Evolutionary conservation across 495 filamentous ascomycete species (phyloP).

Genomic region (Astrothelium macrocarpum): DNA sequence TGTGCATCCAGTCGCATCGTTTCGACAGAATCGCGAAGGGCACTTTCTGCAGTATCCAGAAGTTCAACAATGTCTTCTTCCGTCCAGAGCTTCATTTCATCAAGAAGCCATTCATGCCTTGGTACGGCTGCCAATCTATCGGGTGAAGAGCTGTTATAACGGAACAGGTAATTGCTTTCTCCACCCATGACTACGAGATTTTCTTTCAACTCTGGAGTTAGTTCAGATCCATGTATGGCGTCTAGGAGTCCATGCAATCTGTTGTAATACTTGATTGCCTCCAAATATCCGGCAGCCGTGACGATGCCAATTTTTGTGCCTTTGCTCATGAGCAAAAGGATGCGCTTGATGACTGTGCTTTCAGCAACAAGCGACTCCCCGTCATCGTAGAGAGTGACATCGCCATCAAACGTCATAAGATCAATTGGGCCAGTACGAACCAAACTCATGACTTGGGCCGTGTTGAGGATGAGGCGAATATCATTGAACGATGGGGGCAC

Average conservation of each 20-base stretch:
- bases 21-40: slow-evolving; percentile 65
- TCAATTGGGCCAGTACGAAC: slow-evolving; percentile 57
- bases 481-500: slow-evolving; percentile 98
- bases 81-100: slow-evolving; percentile 79
- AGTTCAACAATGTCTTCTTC: slow-evolving; percentile 67
- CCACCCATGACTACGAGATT: slow-evolving; percentile 87
- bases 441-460: slow-evolving; percentile 83
- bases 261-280: slow-evolving; percentile 69
- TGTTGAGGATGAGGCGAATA: slow-evolving; percentile 83
- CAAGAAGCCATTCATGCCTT: slow-evolving; percentile 65
- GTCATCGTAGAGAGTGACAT: slow-evolving; percentile 94
- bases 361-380: slow-evolving; percentile 62
- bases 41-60: slow-evolving; percentile 76
- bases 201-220: slow-evolving; percentile 55
- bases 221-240: slow-evolving; percentile 55
- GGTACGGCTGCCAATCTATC: slow-evolving; percentile 52
- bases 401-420: slow-evolving; percentile 92
- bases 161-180: slow-evolving; percentile 75
- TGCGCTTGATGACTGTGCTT: slow-evolving; percentile 69
- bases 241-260: slow-evolving; percentile 79
- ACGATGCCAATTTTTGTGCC: slow-evolving; percentile 82
- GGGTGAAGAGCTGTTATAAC: slow-evolving; percentile 48
- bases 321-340: slow-evolving; percentile 54
- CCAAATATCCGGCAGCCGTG: slow-evolving; percentile 91
- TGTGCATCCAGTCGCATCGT: slow-evolving; percentile 67